Evolutionary conservation across 148 eudicot species (phyloP), one percentile per base, ranked within the genome.

Genomic region (Mesembryanthemum crystallinum): DNA sequence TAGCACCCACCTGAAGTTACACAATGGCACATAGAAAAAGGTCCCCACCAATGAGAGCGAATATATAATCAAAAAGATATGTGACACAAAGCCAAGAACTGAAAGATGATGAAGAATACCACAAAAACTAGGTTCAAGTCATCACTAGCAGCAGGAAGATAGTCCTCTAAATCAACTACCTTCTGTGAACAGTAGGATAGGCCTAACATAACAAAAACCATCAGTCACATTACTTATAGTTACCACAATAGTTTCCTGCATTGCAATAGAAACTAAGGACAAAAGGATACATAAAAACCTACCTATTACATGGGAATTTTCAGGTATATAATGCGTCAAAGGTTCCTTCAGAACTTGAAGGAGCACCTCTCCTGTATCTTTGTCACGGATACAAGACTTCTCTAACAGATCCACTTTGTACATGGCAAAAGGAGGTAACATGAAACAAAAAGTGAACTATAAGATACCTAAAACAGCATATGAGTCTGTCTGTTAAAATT

Each of bases 301-400:
- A 64, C 85, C 85, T 75, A 74, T 43, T 7, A 75, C 42, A 61
- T 30, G 58, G 58, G 78, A 69, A 77, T 79, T 75, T 10, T 75
- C 57, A 17, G 85, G 80, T 63, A 76, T 45, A 83, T 79, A 61
- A 30, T 39, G 71, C 8, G 59, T 62, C 67, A 79, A 71, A 58
- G 82, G 74, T 32, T 55, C 65, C 67, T 79, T 77, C 37, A 83
- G 58, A 39, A 83, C 77, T 32, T 51, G 82, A 59, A 79, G 49
- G 67, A 83, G 85, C 21, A 70, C 73, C 60, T 83, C 83, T 25
- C 65, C 79, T 7, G 80, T 62, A 54, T 79, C 83, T 76, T 76
- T 73, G 25, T 78, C 73, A 45, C 86, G 66, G 20, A 83, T 67
- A 39, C 69, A 62, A 47, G 77, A 72, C 74, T 83, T 83, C 43